Evolutionary conservation across 2,329 filamentous ascomycete species (phyloP), one percentile per base, ranked within the genome.

Genomic region (Corynespora cassiicola): DNA sequence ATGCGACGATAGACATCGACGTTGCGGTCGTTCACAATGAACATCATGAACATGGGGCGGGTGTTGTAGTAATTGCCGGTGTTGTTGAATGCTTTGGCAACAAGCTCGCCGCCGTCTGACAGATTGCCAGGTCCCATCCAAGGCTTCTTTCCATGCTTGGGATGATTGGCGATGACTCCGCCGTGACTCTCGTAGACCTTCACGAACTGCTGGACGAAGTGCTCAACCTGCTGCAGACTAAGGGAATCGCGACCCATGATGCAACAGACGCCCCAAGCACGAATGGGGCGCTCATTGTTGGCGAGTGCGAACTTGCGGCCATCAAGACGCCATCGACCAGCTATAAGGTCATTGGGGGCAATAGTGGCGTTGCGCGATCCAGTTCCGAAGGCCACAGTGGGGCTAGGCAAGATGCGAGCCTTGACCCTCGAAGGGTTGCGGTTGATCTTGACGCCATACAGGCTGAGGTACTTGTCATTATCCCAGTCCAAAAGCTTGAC

Each of bases 291-390:
- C 1, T 73, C 66, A 0, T 69, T 52, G 60, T 95, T 94, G 3
- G 79, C 68, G 34, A 74, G 70, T 9, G 85, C 75, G 64, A 96
- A 96, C 65, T 86, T 85, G 68, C 89, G 90, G 19, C 84, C 84
- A 25, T 89, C 84, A 8, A 97, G 75, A 64, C 95, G 88, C 94
- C 94, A 99, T 16, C 90, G 85, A 21, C 92, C 94, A 19, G 71
- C 68, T 12, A 78, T 80, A 14, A 81, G 78, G 26, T 68, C 63
- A 5, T 38, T 28, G 3, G 54, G 39, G 23, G 49, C 47, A 34
- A 69, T 50, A 7, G 53, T 55, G 3, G 48, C 23, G 12, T 59
- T 44, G 39, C 56, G 57, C 32, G 51, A 56, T 12, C 50, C 53
- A 2, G 41, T 15, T 18, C 52, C 81, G 58, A 90, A 96, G 26